Percentiles rank a stretch among this genome's conserved stretches.
Conservation (phyloP, 2,329 filamentous ascomycete species). For the Venturia effusa region DNA sequence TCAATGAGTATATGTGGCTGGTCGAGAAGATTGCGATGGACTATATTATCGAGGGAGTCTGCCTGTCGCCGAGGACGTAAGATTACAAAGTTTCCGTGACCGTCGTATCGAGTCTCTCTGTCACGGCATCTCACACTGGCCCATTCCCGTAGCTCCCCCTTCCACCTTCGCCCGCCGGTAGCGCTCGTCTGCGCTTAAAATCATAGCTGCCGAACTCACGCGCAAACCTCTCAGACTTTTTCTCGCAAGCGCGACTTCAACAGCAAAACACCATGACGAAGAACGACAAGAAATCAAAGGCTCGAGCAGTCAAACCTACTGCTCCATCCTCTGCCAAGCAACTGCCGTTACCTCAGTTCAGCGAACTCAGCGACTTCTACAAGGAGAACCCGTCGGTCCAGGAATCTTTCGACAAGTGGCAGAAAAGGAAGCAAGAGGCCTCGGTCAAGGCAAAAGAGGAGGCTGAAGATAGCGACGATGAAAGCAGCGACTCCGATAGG, state of each 20-base stretch:
- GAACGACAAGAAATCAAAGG: background rate
- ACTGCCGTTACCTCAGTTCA: conserved; percentile 10
- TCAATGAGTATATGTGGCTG: background rate
- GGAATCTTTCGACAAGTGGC: conserved; percentile 21
- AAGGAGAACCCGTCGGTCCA: conserved; percentile 18
- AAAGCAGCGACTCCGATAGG: conserved; percentile 2
- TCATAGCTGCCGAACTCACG: no score
- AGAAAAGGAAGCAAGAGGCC: conserved; percentile 6
- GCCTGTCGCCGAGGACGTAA: background rate
- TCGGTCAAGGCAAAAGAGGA: conserved; percentile 13
- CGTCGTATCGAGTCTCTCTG: background rate
- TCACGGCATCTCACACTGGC: background rate
- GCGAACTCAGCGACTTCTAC: conserved; percentile 25
- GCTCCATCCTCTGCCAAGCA: no score
- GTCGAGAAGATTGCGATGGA: background rate
- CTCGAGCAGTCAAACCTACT: background rate
- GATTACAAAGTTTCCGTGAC: background rate
- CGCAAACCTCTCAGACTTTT: background rate
- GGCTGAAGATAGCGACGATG: conserved; percentile 7
- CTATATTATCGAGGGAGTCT: background rate
- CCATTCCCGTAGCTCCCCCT: background rate
- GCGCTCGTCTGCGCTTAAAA: background rate
- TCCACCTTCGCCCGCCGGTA: background rate
- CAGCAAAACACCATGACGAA: background rate
- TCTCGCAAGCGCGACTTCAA: background rate